phyloP scores from a whole-genome alignment of 495 filamentous ascomycete species.

The Trypethelium eluteriae region DNA sequence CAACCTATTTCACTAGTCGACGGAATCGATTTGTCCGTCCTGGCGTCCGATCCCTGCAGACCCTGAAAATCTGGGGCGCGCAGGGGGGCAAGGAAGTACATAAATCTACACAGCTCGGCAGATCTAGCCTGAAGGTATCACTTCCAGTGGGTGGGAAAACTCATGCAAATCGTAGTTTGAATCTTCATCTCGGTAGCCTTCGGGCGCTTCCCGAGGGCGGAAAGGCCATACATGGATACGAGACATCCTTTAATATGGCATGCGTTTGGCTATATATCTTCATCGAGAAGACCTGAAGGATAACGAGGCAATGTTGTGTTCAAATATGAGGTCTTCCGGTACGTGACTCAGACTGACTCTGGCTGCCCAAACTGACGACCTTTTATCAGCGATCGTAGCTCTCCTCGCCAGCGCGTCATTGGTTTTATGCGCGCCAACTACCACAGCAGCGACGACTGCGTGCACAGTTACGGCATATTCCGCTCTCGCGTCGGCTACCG shows the following conservation, averaged over 20 bases:
- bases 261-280: neutral
- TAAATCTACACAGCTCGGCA: no score
- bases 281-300: neutral
- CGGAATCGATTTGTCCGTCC: neutral
- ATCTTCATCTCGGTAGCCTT: neutral
- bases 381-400: neutral
- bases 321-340: neutral
- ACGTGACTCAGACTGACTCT: neutral
- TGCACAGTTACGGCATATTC: conserved; percentile 42
- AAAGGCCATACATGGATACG: neutral
- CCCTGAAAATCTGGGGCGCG: neutral
- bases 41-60: neutral
- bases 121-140: neutral
- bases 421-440: neutral
- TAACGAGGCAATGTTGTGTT: neutral
- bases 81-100: neutral
- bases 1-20: neutral
- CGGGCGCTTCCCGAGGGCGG: neutral
- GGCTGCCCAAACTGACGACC: neutral
- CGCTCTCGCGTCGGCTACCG: conserved; percentile 39
- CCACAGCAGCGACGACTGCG: conserved; percentile 20
- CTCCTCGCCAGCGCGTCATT: neutral
- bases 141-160: neutral
- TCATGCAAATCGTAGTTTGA: neutral
- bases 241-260: neutral